phyloP scores from a whole-genome alignment of 768 basidiomycete genomes.

The Lactarius indigo region DNA sequence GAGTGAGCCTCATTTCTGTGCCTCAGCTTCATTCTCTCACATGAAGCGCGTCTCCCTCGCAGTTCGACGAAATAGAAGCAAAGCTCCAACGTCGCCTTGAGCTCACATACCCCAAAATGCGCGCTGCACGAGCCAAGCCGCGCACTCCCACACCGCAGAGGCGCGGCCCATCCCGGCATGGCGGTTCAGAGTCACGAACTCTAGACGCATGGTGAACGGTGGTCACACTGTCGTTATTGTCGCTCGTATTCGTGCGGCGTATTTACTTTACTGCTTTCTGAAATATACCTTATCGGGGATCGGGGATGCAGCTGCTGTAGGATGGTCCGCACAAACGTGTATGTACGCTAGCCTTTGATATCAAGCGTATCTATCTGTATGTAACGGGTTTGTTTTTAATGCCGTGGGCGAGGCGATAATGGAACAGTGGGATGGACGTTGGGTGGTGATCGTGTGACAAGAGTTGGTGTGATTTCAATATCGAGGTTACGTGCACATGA shows the following conservation, averaged over 20 bases:
- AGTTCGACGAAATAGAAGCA: conserved; percentile 75
- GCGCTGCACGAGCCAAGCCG: conserved; percentile 16
- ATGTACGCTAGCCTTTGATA: conserved; percentile 19
- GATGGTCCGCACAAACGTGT: conserved; percentile 9
- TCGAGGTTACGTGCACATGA: conserved; percentile 10
- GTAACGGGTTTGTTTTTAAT: conserved; percentile 20
- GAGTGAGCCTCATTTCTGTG: conserved; percentile 39
- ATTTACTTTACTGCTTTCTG: conserved; percentile 1
- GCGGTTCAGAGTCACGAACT: conserved; percentile 14
- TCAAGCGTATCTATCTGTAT: conserved; percentile 23
- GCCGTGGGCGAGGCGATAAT: conserved; percentile 12
- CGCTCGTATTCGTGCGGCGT: conserved; percentile 8
- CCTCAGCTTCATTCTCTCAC: background rate
- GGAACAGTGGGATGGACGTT: conserved; percentile 1
- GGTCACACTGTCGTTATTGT: conserved; percentile 2
- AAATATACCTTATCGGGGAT: conserved; percentile 13
- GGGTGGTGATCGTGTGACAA: conserved; percentile 13
- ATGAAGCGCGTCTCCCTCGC: conserved; percentile 6
- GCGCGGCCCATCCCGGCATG: conserved; percentile 14
- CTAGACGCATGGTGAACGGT: conserved; percentile 14
- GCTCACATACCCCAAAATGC: conserved; percentile 55
- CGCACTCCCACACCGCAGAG: conserved; percentile 23
- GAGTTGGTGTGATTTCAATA: background rate
- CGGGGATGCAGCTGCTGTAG: conserved; percentile 8
- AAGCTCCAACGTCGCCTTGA: conserved; percentile 59